phyloP scores from a whole-genome alignment of 371 early-diverging fungal species.

The Rhizopus delemar region DNA sequence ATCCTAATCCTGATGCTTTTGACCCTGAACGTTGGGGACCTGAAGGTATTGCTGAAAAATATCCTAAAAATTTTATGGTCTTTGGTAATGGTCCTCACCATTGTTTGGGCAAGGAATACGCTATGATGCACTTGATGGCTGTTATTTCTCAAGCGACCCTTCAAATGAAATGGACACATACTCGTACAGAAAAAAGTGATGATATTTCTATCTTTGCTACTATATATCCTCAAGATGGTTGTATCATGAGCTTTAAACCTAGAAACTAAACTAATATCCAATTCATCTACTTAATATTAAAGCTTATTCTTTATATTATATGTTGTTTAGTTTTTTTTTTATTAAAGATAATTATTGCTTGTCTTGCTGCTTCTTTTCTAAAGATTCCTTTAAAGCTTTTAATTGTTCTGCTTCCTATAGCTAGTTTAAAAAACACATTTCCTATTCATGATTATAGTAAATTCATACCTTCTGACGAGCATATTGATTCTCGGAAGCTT shows the following conservation, averaged over 20 bases:
- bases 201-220: slow-evolving; percentile 58
- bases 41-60: slow-evolving; percentile 35
- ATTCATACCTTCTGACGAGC: slow-evolving; percentile 40
- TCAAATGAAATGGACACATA: slow-evolving; percentile 39
- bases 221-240: slow-evolving; percentile 56
- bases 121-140: slow-evolving; percentile 41
- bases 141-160: slow-evolving; percentile 32
- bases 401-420: slow-evolving; percentile 39
- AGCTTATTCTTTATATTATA: no score
- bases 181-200: slow-evolving; percentile 46
- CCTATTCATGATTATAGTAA: not conserved
- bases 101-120: slow-evolving; percentile 45
- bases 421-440: not conserved
- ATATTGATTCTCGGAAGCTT: slow-evolving; percentile 43
- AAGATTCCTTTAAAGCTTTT: slow-evolving; percentile 24
- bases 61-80: slow-evolving; percentile 43
- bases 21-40: slow-evolving; percentile 46
- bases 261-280: slow-evolving; percentile 7
- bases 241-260: slow-evolving; percentile 53
- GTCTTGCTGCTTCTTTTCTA: slow-evolving; percentile 7
- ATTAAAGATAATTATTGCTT: not conserved
- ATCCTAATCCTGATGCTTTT: slow-evolving; percentile 41
- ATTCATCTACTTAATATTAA: no score
- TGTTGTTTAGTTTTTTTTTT: no score
- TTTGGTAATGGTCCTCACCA: slow-evolving; percentile 46